Base-by-base conservation (phyloP, 108 stramenopile species). In the Skeletonema marinoi region DNA sequence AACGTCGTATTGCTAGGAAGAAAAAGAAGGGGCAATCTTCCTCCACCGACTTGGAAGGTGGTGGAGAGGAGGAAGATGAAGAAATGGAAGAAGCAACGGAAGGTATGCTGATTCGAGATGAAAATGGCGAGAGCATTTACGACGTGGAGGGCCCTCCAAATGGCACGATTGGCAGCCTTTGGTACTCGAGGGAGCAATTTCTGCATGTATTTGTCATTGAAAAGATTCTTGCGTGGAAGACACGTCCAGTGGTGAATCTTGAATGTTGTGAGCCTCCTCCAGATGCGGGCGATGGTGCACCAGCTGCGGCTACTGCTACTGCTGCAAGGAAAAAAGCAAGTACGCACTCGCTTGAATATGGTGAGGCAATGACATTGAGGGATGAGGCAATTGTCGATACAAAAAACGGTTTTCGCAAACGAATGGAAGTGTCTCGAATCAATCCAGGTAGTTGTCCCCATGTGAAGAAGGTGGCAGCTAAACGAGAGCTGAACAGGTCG, bases 161-260 rank as follows among this genome's bases (percentile, higher is more conserved):
- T 9, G 92, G 92, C 3, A 70, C 68, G 2, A 70, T 93, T 35
- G 39, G 81, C 19, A 85, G 89, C 29, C 80, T 96, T 12, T 96
- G 94, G 94, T 93, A 96, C 67, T 92, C 92, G 13, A 80, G 86
- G 59, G 94, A 96, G 80, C 41, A 58, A 1, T 89, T 92, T 65
- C 62, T 88, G 17, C 83, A 92, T 68, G 83, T 92, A 14, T 96
- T 87, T 72, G 94, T 93, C 0, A 51, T 96, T 60, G 94, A 96
- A 58, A 96, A 96, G 74, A 82, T 93, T 65, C 56, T 90, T 4
- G 92, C 84, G 4, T 96, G 88, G 89, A 96, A 89, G 70, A 86
- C 83, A 13, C 76, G 94, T 32, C 75, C 84, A 19, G 80, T 84
- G 44, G 68, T 79, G 4, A 32, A 65, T 30, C 71, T 92, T 36